These are phyloP conservation scores for Zasmidium citrigriseum DNA, from an alignment of 2,329 filamentous ascomycete species.

Conservation along the genomic window DNA sequence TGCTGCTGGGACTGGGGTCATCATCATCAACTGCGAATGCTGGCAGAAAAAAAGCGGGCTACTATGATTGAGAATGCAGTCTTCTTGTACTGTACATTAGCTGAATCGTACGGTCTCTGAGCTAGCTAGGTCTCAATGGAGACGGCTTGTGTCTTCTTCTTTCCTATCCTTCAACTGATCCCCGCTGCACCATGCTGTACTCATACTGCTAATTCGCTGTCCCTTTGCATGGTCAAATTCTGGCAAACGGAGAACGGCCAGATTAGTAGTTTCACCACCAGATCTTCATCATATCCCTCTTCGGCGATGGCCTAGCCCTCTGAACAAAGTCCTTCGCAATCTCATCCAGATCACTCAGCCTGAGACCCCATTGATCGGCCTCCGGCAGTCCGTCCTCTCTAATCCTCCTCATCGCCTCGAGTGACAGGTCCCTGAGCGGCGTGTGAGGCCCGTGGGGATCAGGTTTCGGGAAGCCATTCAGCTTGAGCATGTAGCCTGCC, in stretches of 20 bases:
- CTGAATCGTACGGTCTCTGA: neutral
- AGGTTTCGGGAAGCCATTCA: neutral
- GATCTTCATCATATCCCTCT: neutral
- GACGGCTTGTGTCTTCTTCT: no score
- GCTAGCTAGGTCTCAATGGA: neutral
- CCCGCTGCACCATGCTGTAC: no score
- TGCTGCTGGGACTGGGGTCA: no score
- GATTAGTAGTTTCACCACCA: neutral
- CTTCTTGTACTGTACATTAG: neutral
- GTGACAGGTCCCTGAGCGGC: neutral
- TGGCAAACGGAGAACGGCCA: no score
- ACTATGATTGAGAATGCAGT: no score
- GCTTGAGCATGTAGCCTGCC: neutral
- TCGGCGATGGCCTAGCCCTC: no score
- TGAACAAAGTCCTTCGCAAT: constrained; percentile 13
- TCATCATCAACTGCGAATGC: no score
- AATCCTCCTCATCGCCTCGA: constrained; percentile 1
- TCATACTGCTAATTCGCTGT: no score
- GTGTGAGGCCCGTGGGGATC: neutral
- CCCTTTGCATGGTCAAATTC: no score
- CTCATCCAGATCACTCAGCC: constrained; percentile 12
- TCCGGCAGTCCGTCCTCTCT: constrained; percentile 6
- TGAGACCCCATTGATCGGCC: neutral
- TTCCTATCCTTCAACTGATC: no score
- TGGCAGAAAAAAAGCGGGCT: no score